Conservation (phyloP, 495 filamentous ascomycete species). For the Hypoxylon lenormandii region DNA sequence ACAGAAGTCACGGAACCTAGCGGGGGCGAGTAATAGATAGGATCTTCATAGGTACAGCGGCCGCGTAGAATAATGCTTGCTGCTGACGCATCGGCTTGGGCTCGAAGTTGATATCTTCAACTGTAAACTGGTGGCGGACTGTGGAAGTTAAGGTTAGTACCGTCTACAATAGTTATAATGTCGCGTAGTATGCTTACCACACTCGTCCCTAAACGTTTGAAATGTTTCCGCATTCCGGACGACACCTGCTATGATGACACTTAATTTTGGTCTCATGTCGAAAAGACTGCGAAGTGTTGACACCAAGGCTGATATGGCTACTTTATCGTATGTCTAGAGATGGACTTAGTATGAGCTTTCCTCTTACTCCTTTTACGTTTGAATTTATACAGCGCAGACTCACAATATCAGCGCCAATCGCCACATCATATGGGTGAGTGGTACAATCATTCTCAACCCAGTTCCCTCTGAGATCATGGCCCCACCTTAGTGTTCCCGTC, state of each 20-base stretch:
- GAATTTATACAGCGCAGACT: constrained; percentile 16
- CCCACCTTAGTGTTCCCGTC: constrained; percentile 65
- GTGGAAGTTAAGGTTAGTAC: constrained; percentile 2
- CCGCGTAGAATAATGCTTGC: constrained; percentile 69
- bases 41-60: constrained; percentile 63
- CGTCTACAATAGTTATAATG: not conserved
- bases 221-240: constrained; percentile 55
- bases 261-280: constrained; percentile 45
- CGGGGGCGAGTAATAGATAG: constrained; percentile 40
- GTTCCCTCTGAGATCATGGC: constrained; percentile 49
- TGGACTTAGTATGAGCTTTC: not conserved
- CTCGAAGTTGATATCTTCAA: constrained; percentile 60
- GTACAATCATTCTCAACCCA: constrained; percentile 47
- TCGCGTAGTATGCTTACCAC: constrained; percentile 40
- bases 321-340: constrained; percentile 51
- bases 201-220: constrained; percentile 50
- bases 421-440: constrained; percentile 47
- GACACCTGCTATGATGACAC: constrained; percentile 52
- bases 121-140: constrained; percentile 56
- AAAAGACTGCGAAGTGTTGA: constrained; percentile 52
- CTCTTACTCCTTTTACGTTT: constrained; percentile 1
- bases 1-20: not conserved
- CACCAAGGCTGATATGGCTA: constrained; percentile 51
- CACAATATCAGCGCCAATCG: constrained; percentile 61
- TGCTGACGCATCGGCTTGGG: constrained; percentile 62